Percentiles rank a stretch among this genome's conserved stretches.
These are phyloP conservation scores for Schizophyllum amplum DNA, from an alignment of 1,284 basidiomycete genomes.

Conservation along the genomic window DNA sequence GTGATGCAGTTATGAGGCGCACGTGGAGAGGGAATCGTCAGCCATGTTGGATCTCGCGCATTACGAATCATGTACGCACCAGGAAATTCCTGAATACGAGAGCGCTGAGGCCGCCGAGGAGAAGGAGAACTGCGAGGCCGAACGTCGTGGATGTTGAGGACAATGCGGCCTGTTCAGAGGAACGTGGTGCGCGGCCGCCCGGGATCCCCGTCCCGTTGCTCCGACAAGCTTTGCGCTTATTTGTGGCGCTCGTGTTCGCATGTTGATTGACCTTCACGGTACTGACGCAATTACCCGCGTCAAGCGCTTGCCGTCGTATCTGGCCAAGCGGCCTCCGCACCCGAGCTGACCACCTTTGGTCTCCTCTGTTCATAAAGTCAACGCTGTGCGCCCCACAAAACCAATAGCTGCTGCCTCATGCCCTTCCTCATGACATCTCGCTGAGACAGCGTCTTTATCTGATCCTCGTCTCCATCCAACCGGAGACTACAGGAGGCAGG, in stretches of 20 bases:
- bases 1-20: background rate
- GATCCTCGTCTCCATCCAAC: background rate
- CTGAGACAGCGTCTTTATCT: background rate
- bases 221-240: background rate
- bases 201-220: background rate
- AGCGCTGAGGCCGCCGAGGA: background rate
- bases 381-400: background rate
- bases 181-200: no score
- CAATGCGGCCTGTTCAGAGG: background rate
- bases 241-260: background rate
- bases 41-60: background rate
- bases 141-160: background rate
- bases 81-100: background rate
- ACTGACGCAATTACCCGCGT: background rate
- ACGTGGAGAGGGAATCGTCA: background rate
- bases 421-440: background rate
- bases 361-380: background rate
- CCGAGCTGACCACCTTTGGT: background rate
- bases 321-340: no score
- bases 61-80: background rate
- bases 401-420: background rate
- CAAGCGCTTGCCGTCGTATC: background rate
- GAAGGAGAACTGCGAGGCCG: background rate
- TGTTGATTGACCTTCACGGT: background rate
- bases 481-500: background rate